Percentiles rank a stretch among this genome's conserved stretches.
These are phyloP conservation scores for Aspergillus sclerotioniger DNA, from an alignment of 495 filamentous ascomycete species.

Conservation along the genomic window DNA sequence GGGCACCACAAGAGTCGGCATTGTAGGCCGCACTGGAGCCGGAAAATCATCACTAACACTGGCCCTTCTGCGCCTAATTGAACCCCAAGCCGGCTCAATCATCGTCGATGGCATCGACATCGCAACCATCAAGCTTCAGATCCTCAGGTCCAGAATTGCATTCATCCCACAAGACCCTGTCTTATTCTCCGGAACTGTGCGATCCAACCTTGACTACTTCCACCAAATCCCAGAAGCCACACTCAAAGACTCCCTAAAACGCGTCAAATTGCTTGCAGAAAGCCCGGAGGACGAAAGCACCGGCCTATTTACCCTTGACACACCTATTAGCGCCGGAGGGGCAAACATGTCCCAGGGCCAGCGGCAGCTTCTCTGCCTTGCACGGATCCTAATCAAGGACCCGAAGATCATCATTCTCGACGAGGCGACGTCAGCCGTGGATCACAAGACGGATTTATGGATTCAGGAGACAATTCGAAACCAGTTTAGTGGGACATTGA, in stretches of 20 bases:
- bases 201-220: constrained; percentile 48
- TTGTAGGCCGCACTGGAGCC: constrained; percentile 60
- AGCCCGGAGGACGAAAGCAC: not conserved
- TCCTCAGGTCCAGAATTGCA: constrained; percentile 43
- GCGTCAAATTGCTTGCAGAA: not conserved
- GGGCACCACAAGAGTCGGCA: constrained; percentile 61
- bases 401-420: constrained; percentile 74
- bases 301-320: constrained; percentile 41
- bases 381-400: constrained; percentile 66
- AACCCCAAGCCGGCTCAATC: constrained; percentile 39
- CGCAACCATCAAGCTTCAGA: constrained; percentile 39
- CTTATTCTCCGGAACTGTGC: constrained; percentile 50
- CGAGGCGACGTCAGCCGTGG: constrained; percentile 73
- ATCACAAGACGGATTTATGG: constrained; percentile 63
- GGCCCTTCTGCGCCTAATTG: constrained; percentile 46
- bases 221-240: constrained; percentile 27
- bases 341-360: constrained; percentile 73
- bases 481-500: not conserved
- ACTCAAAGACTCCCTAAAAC: not conserved
- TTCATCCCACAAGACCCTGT: constrained; percentile 54
- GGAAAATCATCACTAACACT: constrained; percentile 43
- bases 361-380: constrained; percentile 72
- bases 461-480: not conserved
- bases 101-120: constrained; percentile 51
- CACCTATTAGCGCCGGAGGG: constrained; percentile 61